phyloP scores from a whole-genome alignment of 768 basidiomycete genomes.

The Psilocybe tampanensis region DNA sequence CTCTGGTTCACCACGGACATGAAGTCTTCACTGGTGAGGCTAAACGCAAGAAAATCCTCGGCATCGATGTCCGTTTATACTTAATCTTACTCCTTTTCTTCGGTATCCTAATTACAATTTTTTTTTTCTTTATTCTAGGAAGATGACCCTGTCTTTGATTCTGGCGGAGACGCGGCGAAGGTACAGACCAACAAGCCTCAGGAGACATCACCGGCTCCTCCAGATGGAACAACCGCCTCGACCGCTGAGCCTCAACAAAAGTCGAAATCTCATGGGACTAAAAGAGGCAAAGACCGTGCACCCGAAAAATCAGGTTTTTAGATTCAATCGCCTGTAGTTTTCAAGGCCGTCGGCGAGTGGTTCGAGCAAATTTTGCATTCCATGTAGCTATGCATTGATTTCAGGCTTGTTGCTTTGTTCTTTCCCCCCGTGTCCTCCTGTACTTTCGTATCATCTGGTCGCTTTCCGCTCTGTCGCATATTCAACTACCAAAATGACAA shows the following conservation, averaged over 20 bases:
- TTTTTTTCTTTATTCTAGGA: not conserved
- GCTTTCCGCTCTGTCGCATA: too few relatives aligned
- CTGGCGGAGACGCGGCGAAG: not conserved
- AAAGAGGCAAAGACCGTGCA: not conserved
- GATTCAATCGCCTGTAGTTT: not conserved
- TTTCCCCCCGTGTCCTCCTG: not conserved
- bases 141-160: not conserved
- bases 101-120: not conserved
- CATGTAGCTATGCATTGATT: too few relatives aligned
- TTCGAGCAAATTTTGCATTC: not conserved
- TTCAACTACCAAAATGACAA: too few relatives aligned
- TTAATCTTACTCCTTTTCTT: not conserved
- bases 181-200: not conserved
- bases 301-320: not conserved
- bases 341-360: not conserved
- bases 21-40: conserved; percentile 33
- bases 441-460: too few relatives aligned
- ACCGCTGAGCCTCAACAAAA: not conserved
- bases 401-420: not conserved
- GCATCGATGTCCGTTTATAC: conserved; percentile 14
- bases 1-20: conserved; percentile 26
- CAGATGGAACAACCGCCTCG: not conserved
- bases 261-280: not conserved
- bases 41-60: conserved; percentile 30
- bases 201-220: not conserved